Evolutionary conservation across 768 basidiomycete genomes (phyloP).

Genomic region (Rhizopogon salebrosus): DNA sequence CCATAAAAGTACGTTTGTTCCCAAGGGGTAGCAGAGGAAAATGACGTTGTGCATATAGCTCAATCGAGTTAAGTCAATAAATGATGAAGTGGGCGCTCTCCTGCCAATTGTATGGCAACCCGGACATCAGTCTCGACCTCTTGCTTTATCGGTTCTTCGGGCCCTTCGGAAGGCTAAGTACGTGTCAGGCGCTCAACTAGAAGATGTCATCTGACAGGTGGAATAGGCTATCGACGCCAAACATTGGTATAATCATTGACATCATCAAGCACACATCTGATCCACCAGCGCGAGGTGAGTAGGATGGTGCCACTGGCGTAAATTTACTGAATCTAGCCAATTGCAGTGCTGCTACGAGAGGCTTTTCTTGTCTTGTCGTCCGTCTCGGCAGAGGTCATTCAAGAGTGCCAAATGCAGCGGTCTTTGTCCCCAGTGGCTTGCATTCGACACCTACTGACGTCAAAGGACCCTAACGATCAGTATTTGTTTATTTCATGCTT

Average conservation of each 20-base stretch:
- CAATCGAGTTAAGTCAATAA: not conserved
- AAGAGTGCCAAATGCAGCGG: constrained; percentile 7
- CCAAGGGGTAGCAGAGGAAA: not conserved
- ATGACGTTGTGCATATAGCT: not conserved
- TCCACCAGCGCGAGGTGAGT: constrained; percentile 22
- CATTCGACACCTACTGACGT: constrained; percentile 56
- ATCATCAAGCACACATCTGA: constrained; percentile 20
- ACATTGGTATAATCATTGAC: constrained; percentile 16
- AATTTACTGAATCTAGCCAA: constrained; percentile 12
- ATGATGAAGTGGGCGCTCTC: not conserved
- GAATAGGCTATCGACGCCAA: not conserved
- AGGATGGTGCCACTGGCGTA: not conserved
- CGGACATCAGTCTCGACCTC: not conserved
- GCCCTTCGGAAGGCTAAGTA: constrained; percentile 14
- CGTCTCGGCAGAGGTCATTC: constrained; percentile 16
- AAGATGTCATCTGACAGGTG: not conserved
- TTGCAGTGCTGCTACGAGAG: constrained; percentile 29
- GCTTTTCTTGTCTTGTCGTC: constrained; percentile 28
- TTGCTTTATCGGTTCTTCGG: constrained; percentile 14
- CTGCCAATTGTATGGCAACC: not conserved
- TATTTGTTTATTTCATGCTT: constrained; percentile 67
- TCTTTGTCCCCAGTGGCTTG: constrained; percentile 31
- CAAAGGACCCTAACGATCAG: constrained; percentile 52
- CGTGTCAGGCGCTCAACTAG: not conserved
- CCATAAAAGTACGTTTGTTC: constrained; percentile 19